Percentiles rank a stretch among this genome's conserved stretches.
Evolutionary conservation across 2,329 filamentous ascomycete species (phyloP).

Genomic region (Capronia americana): DNA sequence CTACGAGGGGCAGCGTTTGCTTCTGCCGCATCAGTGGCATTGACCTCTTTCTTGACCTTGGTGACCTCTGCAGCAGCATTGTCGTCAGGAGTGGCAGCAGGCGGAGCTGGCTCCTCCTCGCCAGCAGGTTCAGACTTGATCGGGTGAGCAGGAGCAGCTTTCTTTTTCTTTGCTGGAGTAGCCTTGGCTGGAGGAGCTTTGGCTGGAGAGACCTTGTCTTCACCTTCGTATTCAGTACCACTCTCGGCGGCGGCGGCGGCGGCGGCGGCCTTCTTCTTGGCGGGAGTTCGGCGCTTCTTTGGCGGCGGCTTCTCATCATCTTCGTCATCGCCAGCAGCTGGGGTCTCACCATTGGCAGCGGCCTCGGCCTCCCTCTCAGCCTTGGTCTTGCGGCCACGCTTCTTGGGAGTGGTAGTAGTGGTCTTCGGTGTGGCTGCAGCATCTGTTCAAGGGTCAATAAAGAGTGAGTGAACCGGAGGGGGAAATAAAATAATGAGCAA

Average conservation of each 20-base stretch:
- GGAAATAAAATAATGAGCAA: neutral
- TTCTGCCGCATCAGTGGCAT: constrained; percentile 13
- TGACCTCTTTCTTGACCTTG: constrained; percentile 21
- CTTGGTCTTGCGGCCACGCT: constrained; percentile 33
- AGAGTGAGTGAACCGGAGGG: neutral
- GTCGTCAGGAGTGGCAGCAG: neutral
- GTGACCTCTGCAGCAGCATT: neutral
- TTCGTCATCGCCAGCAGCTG: constrained; percentile 20
- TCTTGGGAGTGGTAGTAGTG: constrained; percentile 26
- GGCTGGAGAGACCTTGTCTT: constrained; percentile 11
- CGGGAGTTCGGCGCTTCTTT: constrained; percentile 34
- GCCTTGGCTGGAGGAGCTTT: constrained; percentile 17
- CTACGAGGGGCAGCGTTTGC: constrained; percentile 11
- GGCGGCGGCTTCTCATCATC: constrained; percentile 25
- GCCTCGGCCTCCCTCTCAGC: constrained; percentile 35
- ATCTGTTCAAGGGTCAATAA: neutral
- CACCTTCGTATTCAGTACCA: constrained; percentile 12
- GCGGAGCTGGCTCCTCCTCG: neutral
- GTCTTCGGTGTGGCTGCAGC: constrained; percentile 26
- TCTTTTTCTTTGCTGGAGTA: constrained; percentile 18
- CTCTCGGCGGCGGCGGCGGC: constrained; percentile 19
- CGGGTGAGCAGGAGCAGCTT: constrained; percentile 21
- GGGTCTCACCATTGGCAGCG: constrained; percentile 26
- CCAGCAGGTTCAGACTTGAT: neutral
- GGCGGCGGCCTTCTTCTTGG: constrained; percentile 39